Percentiles rank a stretch among this genome's conserved stretches.
phyloP scores from a whole-genome alignment of 2,329 filamentous ascomycete genomes.

The Aspergillus texensis region DNA sequence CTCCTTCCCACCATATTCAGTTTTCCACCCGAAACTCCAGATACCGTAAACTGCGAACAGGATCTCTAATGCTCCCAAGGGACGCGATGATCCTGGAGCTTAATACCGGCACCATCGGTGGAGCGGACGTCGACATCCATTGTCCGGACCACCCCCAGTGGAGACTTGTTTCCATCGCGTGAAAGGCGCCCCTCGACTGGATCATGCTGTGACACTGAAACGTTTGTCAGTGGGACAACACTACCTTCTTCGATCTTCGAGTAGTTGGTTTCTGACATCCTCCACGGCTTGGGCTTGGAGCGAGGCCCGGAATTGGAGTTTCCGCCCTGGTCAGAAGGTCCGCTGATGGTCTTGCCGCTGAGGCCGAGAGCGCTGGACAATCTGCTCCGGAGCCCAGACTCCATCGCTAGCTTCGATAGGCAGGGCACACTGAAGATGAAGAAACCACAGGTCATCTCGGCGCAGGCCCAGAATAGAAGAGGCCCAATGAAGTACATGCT shows the following conservation, averaged over 20 bases:
- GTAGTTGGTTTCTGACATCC: background rate
- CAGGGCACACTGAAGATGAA: slow-evolving; percentile 46
- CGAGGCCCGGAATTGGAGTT: background rate
- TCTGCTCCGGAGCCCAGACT: slow-evolving; percentile 14
- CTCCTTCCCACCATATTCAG: background rate
- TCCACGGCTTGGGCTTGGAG: background rate
- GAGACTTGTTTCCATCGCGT: background rate
- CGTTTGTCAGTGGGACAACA: background rate
- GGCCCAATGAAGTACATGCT: slow-evolving; percentile 43
- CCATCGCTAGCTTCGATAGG: slow-evolving; percentile 42
- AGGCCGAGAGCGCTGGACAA: background rate
- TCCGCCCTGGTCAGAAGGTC: background rate
- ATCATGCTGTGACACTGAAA: background rate
- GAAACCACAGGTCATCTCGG: slow-evolving; percentile 52
- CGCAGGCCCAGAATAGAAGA: slow-evolving; percentile 48
- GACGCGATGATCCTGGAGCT: background rate
- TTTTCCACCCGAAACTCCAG: background rate
- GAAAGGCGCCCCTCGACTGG: background rate
- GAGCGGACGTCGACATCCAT: background rate
- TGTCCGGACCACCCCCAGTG: background rate
- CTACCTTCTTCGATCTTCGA: background rate
- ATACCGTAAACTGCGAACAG: background rate
- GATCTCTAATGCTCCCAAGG: background rate
- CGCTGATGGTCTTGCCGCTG: background rate
- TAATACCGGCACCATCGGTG: background rate